These are phyloP conservation scores for Hypoxylon intermedium DNA, from an alignment of 495 filamentous ascomycete genomes.

Conservation along the genomic window DNA sequence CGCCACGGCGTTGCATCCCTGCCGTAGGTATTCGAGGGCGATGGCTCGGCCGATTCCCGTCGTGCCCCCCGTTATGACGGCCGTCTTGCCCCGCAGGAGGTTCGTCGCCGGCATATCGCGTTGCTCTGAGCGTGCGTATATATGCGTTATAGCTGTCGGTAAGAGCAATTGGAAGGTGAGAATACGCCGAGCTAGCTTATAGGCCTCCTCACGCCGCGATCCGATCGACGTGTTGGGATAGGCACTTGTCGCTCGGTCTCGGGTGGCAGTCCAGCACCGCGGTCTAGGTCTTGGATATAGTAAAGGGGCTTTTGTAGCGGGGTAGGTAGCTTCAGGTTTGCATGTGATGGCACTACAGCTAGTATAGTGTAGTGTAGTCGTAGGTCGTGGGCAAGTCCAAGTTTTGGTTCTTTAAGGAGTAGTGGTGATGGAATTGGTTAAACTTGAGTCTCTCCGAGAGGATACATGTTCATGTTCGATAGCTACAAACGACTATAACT, in stretches of 20 bases:
- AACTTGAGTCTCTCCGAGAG: too few species aligned
- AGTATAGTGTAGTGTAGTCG: not conserved
- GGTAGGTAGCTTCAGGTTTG: not conserved
- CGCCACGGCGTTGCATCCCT: conserved; percentile 72
- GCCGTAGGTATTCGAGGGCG: conserved; percentile 70
- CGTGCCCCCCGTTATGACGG: conserved; percentile 77
- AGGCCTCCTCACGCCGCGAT: not conserved
- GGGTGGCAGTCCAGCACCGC: not conserved
- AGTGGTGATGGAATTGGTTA: too few species aligned
- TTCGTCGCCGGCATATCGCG: conserved; percentile 54
- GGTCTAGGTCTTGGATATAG: not conserved
- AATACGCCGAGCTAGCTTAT: not conserved
- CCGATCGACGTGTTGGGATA: not conserved
- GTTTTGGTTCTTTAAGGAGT: too few species aligned
- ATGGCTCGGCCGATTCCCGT: conserved; percentile 82
- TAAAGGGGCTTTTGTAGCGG: not conserved
- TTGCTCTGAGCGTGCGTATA: too few species aligned
- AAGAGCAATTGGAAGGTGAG: conserved; percentile 11
- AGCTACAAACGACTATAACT: too few species aligned
- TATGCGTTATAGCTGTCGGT: not conserved
- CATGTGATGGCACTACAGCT: not conserved
- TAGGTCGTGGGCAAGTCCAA: not conserved
- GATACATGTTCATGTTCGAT: too few species aligned
- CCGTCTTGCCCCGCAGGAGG: conserved; percentile 71
- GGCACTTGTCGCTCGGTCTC: too few species aligned